Conservation (phyloP, 2,329 filamentous ascomycete species). For the Hypomyces rosellus region DNA sequence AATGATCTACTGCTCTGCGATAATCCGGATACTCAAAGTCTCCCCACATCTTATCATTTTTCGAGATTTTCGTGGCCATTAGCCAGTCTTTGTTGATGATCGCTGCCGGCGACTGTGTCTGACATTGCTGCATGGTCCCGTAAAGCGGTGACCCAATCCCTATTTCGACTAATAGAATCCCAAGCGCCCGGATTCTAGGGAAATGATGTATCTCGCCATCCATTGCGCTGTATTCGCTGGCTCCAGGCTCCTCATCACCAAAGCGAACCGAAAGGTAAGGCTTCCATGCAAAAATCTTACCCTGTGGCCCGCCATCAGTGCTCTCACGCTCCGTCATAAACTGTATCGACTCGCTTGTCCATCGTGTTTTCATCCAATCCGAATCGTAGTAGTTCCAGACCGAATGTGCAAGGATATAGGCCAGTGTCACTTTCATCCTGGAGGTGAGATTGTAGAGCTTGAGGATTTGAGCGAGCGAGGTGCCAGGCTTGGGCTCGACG, state of each 20-base stretch:
- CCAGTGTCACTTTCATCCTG: slow-evolving; percentile 4
- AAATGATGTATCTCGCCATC: neutral
- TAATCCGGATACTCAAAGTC: neutral
- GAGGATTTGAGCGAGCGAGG: slow-evolving; percentile 8
- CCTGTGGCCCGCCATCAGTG: neutral
- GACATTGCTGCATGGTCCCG: neutral
- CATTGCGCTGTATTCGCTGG: neutral
- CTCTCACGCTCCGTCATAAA: neutral
- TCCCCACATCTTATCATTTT: neutral
- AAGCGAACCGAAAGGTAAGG: neutral
- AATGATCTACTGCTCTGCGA: neutral
- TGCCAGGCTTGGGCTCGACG: slow-evolving; percentile 1
- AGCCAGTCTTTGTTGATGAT: neutral
- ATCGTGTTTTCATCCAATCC: slow-evolving; percentile 10
- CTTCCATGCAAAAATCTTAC: neutral
- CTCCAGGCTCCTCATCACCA: neutral
- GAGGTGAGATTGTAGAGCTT: neutral
- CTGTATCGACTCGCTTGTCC: slow-evolving; percentile 10
- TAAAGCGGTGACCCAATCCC: neutral
- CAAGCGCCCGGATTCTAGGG: neutral
- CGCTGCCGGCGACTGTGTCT: neutral
- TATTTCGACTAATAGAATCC: neutral
- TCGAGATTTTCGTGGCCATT: neutral
- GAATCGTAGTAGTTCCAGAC: slow-evolving; percentile 14
- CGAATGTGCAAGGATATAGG: slow-evolving; percentile 11